Base-by-base conservation (phyloP, 306 rosid species). In the Cucurbita ficifolia region DNA sequence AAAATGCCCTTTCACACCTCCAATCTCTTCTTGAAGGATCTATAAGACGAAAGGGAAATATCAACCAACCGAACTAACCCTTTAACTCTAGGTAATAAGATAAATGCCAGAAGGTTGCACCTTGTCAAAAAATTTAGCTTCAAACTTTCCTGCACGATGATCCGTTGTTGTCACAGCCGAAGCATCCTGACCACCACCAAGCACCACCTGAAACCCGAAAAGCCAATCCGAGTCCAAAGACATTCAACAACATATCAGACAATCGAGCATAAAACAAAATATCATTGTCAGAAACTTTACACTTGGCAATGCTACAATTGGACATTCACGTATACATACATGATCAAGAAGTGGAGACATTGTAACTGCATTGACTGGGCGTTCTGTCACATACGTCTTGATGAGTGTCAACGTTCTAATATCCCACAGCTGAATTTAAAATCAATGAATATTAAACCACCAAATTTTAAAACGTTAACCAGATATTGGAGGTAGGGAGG, bases 111-210 rank as follows among this genome's bases (percentile, higher is more conserved):
- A 18, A 62, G 39, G 9, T 2, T 0, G 45, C 75, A 86, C 98
- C 92, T 89, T 94, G 74, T 94, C 97, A 64, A 19, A 94, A 78
- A 94, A 94, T 77, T 94, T 94, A 59, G 96, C 97, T 78, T 94
- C 97, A 45, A 94, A 94, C 70, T 94, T 89, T 16, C 99, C 99
- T 17, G 95, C 87, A 72, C 95, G 90, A 83, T 88, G 99, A 83
- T 94, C 99, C 43, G 99, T 94, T 49, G 88, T 94, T 10, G 97
- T 91, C 64, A 94, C 99, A 75, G 83, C 49, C 14, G 95, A 82
- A 60, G 97, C 99, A 76, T 91, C 97, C 82, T 94, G 99, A 81
- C 99, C 99, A 86, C 99, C 99, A 78, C 97, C 99, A 76, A 94
- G 77, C 35, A 94, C 97, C 75, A 94, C 97, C 98, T 94, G 49